Percentiles rank a stretch among this genome's conserved stretches.
Conservation (phyloP, 2,329 filamentous ascomycete genomes). For the Pyrenophora graminea region DNA sequence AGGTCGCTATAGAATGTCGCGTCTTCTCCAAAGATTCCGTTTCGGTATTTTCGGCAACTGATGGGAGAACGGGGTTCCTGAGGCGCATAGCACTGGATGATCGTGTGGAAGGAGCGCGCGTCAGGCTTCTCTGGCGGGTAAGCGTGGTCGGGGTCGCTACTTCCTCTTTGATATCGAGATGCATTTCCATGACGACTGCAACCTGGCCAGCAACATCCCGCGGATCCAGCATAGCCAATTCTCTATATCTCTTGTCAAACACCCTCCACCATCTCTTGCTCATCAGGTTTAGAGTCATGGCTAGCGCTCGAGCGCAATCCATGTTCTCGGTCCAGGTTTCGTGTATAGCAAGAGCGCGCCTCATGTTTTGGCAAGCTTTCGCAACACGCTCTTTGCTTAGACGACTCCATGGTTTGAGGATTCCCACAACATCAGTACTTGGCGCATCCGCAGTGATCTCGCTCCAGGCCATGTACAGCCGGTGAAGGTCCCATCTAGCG, state of each 20-base stretch:
- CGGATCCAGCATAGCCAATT: background rate
- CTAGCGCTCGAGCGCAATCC: background rate
- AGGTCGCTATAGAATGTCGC: background rate
- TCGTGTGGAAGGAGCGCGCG: background rate
- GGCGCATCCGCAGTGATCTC: background rate
- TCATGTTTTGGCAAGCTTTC: constrained; percentile 1
- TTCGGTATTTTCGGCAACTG: background rate
- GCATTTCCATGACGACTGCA: background rate
- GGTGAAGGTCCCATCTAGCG: constrained; percentile 3
- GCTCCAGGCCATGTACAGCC: background rate
- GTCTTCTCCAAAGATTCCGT: background rate
- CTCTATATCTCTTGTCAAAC: background rate
- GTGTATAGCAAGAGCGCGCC: background rate
- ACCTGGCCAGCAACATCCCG: background rate
- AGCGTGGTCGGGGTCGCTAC: background rate
- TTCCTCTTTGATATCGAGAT: background rate
- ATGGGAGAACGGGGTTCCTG: background rate
- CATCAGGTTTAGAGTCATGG: background rate
- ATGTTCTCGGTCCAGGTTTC: background rate
- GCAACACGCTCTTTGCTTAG: background rate
- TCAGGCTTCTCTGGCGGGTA: background rate
- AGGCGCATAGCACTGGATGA: background rate
- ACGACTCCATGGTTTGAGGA: background rate
- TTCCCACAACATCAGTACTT: background rate
- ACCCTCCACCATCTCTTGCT: background rate